phyloP scores from a whole-genome alignment of 1,284 basidiomycete species.

The Grifola frondosa region DNA sequence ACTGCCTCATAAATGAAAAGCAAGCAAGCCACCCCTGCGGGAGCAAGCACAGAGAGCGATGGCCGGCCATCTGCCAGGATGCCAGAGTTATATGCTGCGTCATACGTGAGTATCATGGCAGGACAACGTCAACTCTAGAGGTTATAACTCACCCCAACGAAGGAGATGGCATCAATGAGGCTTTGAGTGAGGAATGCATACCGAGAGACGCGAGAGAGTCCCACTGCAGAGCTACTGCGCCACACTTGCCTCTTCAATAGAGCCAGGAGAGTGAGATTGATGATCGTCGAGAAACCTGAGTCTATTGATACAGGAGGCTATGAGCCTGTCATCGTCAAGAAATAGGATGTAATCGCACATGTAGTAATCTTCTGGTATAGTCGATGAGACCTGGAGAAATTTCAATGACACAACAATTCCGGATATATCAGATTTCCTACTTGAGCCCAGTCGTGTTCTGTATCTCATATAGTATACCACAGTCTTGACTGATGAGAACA shows the following conservation, averaged over 20 bases:
- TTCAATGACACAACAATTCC: neutral
- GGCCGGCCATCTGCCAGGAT: conserved; percentile 79
- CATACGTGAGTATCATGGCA: conserved; percentile 2
- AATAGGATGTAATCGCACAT: conserved; percentile 49
- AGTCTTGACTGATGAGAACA: conserved; percentile 73
- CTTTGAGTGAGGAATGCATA: conserved; percentile 81
- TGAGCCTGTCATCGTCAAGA: neutral
- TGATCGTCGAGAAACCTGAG: conserved; percentile 65
- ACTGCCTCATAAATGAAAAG: conserved; percentile 75
- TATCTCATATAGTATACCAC: conserved; percentile 72
- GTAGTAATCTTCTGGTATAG: conserved; percentile 82
- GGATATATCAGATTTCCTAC: conserved; percentile 33
- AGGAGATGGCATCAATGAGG: conserved; percentile 77
- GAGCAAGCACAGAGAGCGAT: conserved; percentile 75
- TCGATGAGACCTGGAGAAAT: conserved; percentile 45
- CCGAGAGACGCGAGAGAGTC: conserved; percentile 74
- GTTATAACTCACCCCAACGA: conserved; percentile 56
- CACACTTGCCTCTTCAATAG: conserved; percentile 75
- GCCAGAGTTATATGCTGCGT: conserved; percentile 76
- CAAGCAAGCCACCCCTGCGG: conserved; percentile 76
- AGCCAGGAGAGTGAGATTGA: conserved; percentile 66
- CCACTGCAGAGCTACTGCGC: conserved; percentile 74
- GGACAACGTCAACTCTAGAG: neutral
- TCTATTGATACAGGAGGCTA: conserved; percentile 50
- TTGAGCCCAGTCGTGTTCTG: conserved; percentile 67